Evolutionary conservation across 1,139 yeast genomes (phyloP), one percentile per base, ranked within the genome.

Genomic region (Lodderomyces orthopsilosis): DNA sequence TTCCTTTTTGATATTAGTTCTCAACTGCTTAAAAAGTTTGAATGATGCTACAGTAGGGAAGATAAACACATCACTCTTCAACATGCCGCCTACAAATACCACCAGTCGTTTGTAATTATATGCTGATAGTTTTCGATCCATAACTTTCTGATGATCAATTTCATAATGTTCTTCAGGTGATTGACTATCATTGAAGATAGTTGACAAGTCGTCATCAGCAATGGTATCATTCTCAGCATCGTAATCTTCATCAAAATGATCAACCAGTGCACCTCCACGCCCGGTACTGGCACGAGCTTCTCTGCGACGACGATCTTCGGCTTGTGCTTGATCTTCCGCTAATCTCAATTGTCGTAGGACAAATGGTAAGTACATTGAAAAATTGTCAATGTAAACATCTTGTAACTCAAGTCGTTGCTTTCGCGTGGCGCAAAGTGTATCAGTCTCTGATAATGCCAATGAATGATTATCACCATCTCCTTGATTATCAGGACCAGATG

Each of bases 351-450:
- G 55, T 33, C 74, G 52, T 17, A 68, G 41, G 7, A 70, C 49
- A 52, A 54, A 73, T 1, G 78, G 78, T 9, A 67, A 50, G 49
- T 70, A 73, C 27, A 54, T 51, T 21, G 68, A 63, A 50, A 66
- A 70, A 47, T 73, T 73, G 15, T 66, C 75, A 33, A 55, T 56
- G 48, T 57, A 73, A 1, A 65, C 56, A 0, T 58, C 62, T 50
- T 70, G 77, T 9, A 72, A 56, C 30, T 67, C 68, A 35, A 62
- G 50, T n/a, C 65, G 51, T 19, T 61, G 58, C 1, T 43, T 38
- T 30, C 45, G 41, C 37, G 54, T 57, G 21, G 54, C 51, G 33
- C 49, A 46, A 33, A 63, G 51, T 1, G 68, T 63, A 10, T 57
- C 63, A 1, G 61, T 45, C 30, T 63, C 66, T 1, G 66, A 61